Base-by-base conservation (phyloP, 192 early-diverging fungal species). In the Entrophospora sp. region DNA sequence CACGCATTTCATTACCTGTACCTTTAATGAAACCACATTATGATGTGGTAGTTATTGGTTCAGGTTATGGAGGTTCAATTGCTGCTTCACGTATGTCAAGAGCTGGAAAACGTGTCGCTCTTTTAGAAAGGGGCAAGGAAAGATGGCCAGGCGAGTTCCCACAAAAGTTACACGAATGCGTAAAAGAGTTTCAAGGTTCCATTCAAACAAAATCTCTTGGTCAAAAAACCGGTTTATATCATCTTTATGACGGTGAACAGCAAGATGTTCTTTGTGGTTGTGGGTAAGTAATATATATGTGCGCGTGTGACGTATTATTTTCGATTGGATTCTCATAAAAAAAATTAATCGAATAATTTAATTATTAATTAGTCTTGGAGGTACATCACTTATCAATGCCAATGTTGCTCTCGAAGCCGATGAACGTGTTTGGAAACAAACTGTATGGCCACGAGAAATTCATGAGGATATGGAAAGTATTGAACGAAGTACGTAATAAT, bases 131-230 rank as follows among this genome's bases (percentile, higher is more conserved):
- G 32, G 77, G 77, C 3, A 56, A 75, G 51, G 77, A 78, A 67
- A 70, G 71, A 22, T 78, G 77, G 77, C 77, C 77, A 12, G 77
- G 77, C 8, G 77, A 78, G 37, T 78, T 65, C 55, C 77, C 77
- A 28, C 55, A 69, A 60, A 58, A 75, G 7, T 51, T 64, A 0
- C 28, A 49, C n/a, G 66, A 73, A 13, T 55, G 57, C n/a, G 42
- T 71, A 3, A 65, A 66, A 28, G 77, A 78, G 34, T 56, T 73
- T 37, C 77, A 78, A 52, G 18, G 9, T 18, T 48, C 45, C 5
- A n/a, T n/a, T n/a, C n/a, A 48, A 48, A 48, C 9, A 48, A 18
- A 48, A 18, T 18, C 45, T 5, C 10, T 71, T 46, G 76, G 73
- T 49, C 70, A 72, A 24, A 64, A 69, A 34, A 70, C 70, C 24